A percentile compares a stretch with the other conserved stretches of the same genome.
Conservation (phyloP, 768 basidiomycete genomes). For the Lentinus tigrinus region DNA sequence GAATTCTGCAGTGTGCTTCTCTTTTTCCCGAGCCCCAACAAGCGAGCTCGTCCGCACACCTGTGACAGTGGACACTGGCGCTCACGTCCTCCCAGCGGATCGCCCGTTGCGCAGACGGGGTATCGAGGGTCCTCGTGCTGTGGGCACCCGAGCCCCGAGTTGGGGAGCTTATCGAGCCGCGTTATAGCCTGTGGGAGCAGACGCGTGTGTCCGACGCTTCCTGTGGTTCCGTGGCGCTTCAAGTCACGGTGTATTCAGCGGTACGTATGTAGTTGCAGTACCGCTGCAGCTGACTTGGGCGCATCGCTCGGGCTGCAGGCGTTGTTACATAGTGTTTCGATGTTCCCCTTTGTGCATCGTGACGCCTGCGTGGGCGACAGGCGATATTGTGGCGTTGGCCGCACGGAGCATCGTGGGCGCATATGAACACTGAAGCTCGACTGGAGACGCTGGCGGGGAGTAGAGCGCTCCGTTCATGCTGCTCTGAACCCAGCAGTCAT, state of each 20-base stretch:
- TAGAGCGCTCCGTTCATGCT: no score
- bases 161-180: not conserved
- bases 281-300: not conserved
- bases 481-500: no score
- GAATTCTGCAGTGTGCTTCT: not conserved
- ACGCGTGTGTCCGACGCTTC: not conserved
- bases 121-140: no score
- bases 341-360: not conserved
- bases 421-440: no score
- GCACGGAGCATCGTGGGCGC: no score
- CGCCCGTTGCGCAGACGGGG: not conserved
- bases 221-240: not conserved
- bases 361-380: no score
- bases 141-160: no score
- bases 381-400: no score
- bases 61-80: no score
- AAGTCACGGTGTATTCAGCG: no score
- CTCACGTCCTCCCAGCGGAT: not conserved
- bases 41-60: not conserved
- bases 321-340: not conserved
- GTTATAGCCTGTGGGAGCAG: not conserved
- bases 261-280: no score
- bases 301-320: not conserved
- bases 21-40: not conserved
- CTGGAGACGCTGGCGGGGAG: no score